Evolutionary conservation across 768 basidiomycete species (phyloP).

Genomic region (Russula sp.): DNA sequence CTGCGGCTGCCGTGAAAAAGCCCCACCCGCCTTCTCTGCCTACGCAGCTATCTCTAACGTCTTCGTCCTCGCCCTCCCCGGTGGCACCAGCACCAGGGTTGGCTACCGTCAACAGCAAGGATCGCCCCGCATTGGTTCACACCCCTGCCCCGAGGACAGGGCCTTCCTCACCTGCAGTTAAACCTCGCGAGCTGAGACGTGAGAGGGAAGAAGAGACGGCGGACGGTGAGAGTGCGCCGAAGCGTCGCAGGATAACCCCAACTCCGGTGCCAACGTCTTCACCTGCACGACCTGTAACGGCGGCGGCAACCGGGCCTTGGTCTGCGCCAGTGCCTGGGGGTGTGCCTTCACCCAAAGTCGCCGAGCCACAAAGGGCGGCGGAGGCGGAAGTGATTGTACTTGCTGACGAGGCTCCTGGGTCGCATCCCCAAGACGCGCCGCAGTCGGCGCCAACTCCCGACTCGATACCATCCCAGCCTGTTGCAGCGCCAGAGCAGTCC

Average conservation of each 20-base stretch:
- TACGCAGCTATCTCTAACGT: neutral
- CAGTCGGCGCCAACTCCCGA: neutral
- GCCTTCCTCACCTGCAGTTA: neutral
- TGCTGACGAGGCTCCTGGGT: neutral
- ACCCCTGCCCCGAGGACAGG: neutral
- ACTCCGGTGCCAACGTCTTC: neutral
- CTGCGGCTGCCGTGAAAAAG: neutral
- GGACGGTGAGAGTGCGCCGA: neutral
- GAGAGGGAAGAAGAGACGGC: conserved; percentile 1
- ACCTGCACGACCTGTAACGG: neutral
- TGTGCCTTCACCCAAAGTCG: neutral
- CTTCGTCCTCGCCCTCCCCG: neutral
- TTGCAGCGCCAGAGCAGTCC: neutral
- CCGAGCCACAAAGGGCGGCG: neutral
- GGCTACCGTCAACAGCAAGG: neutral
- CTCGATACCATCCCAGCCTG: neutral
- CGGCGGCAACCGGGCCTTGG: neutral
- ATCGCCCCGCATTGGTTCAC: neutral
- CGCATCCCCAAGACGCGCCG: neutral
- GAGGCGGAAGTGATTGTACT: neutral
- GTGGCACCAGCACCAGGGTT: neutral
- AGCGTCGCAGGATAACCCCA: conserved; percentile 13
- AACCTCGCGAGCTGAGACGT: conserved; percentile 1
- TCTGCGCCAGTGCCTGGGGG: neutral
- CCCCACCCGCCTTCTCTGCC: neutral